Evolutionary conservation across 805 yeast species (phyloP).

Genomic region (Ogataea populi-albae): DNA sequence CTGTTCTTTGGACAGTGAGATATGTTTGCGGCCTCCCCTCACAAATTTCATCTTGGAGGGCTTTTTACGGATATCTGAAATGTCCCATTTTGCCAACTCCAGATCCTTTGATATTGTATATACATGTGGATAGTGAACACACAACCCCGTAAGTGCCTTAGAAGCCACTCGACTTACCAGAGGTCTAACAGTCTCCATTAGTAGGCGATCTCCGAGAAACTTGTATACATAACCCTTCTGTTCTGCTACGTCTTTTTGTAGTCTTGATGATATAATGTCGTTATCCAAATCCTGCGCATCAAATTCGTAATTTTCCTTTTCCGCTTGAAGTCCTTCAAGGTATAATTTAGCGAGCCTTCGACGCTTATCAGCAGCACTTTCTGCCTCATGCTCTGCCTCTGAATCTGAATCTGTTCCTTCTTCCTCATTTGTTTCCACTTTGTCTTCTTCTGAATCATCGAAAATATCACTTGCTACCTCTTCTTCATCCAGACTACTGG

Average conservation of each 20-base stretch:
- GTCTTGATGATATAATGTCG: conserved; percentile 76
- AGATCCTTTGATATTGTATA: conserved; percentile 82
- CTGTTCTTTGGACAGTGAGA: conserved; percentile 45
- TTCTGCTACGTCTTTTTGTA: conserved; percentile 87
- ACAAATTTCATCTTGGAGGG: conserved; percentile 65
- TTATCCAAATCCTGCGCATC: conserved; percentile 91
- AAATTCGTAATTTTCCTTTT: conserved; percentile 52
- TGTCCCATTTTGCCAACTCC: conserved; percentile 77
- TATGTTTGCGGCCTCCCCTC: conserved; percentile 56
- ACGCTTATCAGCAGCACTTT: conserved; percentile 89
- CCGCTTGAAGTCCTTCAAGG: conserved; percentile 69
- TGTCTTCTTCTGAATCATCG: conserved; percentile 24
- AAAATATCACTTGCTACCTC: conserved; percentile 33
- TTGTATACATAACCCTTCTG: conserved; percentile 80
- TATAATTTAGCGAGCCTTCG: conserved; percentile 93
- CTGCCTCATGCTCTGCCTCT: conserved; percentile 71
- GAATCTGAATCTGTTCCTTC: conserved; percentile 49
- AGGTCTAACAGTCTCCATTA: conserved; percentile 41
- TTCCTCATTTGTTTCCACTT: conserved; percentile 17
- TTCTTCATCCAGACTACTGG: conserved; percentile 37
- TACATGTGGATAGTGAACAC: conserved; percentile 58
- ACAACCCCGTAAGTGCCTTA: conserved; percentile 52
- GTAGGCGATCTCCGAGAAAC: conserved; percentile 52
- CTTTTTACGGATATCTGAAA: conserved; percentile 48
- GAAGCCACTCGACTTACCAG: conserved; percentile 58